A percentile compares a stretch with the other conserved stretches of the same genome.
These are phyloP conservation scores for Macroventuria anomochaeta DNA, from an alignment of 2,329 filamentous ascomycete genomes.

Conservation along the genomic window DNA sequence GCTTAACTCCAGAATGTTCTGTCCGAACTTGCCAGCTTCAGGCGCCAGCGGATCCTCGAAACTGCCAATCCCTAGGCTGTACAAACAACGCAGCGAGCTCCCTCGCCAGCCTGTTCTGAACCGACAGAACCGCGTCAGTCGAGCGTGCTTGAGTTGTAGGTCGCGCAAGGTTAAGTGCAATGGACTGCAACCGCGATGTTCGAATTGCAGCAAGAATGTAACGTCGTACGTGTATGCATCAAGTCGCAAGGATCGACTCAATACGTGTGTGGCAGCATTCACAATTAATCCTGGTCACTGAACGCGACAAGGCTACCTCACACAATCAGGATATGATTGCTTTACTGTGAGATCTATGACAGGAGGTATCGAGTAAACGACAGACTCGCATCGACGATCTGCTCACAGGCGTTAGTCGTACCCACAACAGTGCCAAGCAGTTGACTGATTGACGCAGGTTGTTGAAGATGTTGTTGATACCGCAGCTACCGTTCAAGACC, in stretches of 20 bases:
- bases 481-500: slow-evolving; percentile 19
- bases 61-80: slow-evolving; percentile 36
- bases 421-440: not conserved
- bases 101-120: slow-evolving; percentile 15
- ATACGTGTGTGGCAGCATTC: slow-evolving; percentile 33
- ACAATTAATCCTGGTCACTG: slow-evolving; percentile 8
- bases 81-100: slow-evolving; percentile 25
- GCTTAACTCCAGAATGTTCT: slow-evolving; percentile 2
- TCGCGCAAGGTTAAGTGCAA: slow-evolving; percentile 49
- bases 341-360: slow-evolving; percentile 32
- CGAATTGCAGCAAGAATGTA: slow-evolving; percentile 40
- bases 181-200: slow-evolving; percentile 42
- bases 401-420: slow-evolving; percentile 23
- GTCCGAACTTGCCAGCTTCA: not conserved
- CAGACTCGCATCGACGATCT: slow-evolving; percentile 31
- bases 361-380: slow-evolving; percentile 14
- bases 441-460: slow-evolving; percentile 20
- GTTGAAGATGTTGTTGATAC: slow-evolving; percentile 30
- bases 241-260: slow-evolving; percentile 45
- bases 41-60: slow-evolving; percentile 20
- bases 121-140: slow-evolving; percentile 30
- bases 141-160: slow-evolving; percentile 47
- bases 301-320: slow-evolving; percentile 29
- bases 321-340: slow-evolving; percentile 39
- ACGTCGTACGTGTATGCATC: slow-evolving; percentile 43